Evolutionary conservation across 1,284 basidiomycete genomes (phyloP).

Genomic region (Trichosporon asahii): DNA sequence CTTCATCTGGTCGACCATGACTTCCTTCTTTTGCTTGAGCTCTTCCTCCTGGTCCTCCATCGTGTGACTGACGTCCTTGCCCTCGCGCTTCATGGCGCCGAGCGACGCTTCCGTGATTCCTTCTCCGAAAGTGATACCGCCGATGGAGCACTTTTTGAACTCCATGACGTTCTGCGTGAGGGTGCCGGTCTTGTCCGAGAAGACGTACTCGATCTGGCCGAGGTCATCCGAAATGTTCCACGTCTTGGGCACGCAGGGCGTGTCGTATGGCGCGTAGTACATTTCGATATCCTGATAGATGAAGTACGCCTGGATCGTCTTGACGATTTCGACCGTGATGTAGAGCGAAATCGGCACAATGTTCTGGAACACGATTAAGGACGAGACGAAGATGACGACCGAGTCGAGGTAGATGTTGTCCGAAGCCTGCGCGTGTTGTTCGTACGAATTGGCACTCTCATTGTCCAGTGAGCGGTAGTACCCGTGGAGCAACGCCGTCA

Average conservation of each 20-base stretch:
- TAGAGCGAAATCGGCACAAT: conserved; percentile 96
- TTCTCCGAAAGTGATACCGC: conserved; percentile 82
- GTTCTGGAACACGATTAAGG: conserved; percentile 93
- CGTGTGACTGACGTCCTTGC: conserved; percentile 62
- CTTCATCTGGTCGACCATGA: conserved; percentile 75
- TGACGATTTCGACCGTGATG: conserved; percentile 97
- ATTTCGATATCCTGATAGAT: conserved; percentile 96
- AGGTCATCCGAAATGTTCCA: conserved; percentile 99
- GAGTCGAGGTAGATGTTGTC: conserved; percentile 67
- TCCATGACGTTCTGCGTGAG: conserved; percentile 98
- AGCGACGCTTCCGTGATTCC: conserved; percentile 93
- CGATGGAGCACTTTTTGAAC: conserved; percentile 91
- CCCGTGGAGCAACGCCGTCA: conserved; percentile 53
- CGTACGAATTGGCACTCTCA: conserved; percentile 73
- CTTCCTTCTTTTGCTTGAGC: conserved; percentile 64
- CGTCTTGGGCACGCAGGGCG: conserved; percentile 88
- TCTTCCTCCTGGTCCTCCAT: conserved; percentile 67
- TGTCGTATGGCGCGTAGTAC: conserved; percentile 86
- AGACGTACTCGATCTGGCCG: conserved; percentile 96
- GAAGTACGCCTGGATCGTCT: conserved; percentile 93
- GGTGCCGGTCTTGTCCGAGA: conserved; percentile 96
- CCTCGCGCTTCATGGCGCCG: conserved; percentile 80
- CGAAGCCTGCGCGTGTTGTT: conserved; percentile 63
- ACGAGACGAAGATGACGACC: conserved; percentile 82
- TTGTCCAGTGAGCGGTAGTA: conserved; percentile 61